These are phyloP conservation scores for Aspergillus intermedius DNA, from an alignment of 2,329 filamentous ascomycete genomes.

Conservation along the genomic window DNA sequence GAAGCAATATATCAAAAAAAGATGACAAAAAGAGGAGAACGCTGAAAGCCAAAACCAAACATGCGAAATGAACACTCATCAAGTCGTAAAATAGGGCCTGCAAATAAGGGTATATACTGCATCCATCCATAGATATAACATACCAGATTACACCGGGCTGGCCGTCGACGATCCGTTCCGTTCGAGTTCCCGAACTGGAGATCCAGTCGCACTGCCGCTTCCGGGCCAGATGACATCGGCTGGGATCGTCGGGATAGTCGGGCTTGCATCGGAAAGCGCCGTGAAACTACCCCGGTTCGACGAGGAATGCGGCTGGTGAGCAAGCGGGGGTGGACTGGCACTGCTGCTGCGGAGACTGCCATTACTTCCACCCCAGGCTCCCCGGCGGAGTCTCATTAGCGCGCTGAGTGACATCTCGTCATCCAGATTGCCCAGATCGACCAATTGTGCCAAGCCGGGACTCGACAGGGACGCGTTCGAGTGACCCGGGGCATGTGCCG, in stretches of 20 bases:
- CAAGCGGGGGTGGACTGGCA: slow-evolving; percentile 37
- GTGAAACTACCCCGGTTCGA: slow-evolving; percentile 32
- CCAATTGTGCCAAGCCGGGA: slow-evolving; percentile 71
- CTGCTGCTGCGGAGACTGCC: slow-evolving; percentile 57
- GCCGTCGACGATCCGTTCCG: not conserved
- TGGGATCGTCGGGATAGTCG: slow-evolving; percentile 16
- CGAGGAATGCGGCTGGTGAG: slow-evolving; percentile 13
- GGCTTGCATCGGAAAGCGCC: slow-evolving; percentile 28
- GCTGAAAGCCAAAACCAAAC: too few species aligned
- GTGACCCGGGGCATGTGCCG: slow-evolving; percentile 39
- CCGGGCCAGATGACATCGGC: slow-evolving; percentile 8
- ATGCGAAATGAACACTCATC: too few species aligned
- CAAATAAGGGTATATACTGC: too few species aligned
- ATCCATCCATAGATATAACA: not conserved
- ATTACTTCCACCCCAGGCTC: slow-evolving; percentile 76
- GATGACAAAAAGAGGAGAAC: too few species aligned
- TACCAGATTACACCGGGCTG: not conserved
- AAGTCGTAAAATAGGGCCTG: too few species aligned
- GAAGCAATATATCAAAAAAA: not conserved
- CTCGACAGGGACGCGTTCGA: slow-evolving; percentile 55
- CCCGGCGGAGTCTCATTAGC: slow-evolving; percentile 64
- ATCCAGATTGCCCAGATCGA: slow-evolving; percentile 54
- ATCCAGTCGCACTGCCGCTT: not conserved
- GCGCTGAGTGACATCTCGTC: slow-evolving; percentile 67
- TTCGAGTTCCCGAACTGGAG: not conserved